Evolutionary conservation across 805 yeast genomes (phyloP), one percentile per base, ranked within the genome.

Genomic region (Citeromyces nyonsensis): DNA sequence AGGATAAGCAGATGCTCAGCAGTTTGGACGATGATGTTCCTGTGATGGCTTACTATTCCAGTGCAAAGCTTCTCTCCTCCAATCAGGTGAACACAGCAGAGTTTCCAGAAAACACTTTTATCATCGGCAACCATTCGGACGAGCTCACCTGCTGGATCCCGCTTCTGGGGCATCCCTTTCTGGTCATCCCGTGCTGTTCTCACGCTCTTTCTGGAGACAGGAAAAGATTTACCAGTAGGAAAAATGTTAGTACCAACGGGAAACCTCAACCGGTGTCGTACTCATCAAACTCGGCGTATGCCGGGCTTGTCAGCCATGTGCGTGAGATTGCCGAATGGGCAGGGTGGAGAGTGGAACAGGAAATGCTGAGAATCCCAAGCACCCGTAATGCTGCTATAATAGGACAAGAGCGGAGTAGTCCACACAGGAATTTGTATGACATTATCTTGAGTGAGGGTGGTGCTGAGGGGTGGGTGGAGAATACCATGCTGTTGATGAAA

Each of bases 71-170:
- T 22, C 47, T 75, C 11, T 51, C 59, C 25, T 70, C 80, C 13
- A 64, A 56, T 36, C 64, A 56, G 32, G 72, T 71, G 10, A 72
- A 78, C 35, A 64, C 73, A 3, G 73, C 77, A 1, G 78, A 74
- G 32, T 80, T 78, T 38, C 75, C 83, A 0, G 49, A 57, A 14
- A 66, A 77, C 42, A 77, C 94, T 0, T 88, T 88, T 44, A 54
- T 86, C 25, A 85, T 88, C 29, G 97, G 97, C 1, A 88, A 88
- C 49, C 97, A 88, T 48, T 81, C 94, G 1, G 97, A 88, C 50
- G 97, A 88, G 48, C 62, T 88, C 35, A 86, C 96, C 0, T 80
- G 94, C 41, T 88, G 97, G 96, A 74, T 88, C 25, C 97, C 97
- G 3, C 56, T 88, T 8, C 54, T 88, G 8, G 85, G 84, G 0